Percentiles rank a stretch among this genome's conserved stretches.
These are phyloP conservation scores for Citrus maxima DNA, from an alignment of 345 rosid genomes.

Conservation along the genomic window DNA sequence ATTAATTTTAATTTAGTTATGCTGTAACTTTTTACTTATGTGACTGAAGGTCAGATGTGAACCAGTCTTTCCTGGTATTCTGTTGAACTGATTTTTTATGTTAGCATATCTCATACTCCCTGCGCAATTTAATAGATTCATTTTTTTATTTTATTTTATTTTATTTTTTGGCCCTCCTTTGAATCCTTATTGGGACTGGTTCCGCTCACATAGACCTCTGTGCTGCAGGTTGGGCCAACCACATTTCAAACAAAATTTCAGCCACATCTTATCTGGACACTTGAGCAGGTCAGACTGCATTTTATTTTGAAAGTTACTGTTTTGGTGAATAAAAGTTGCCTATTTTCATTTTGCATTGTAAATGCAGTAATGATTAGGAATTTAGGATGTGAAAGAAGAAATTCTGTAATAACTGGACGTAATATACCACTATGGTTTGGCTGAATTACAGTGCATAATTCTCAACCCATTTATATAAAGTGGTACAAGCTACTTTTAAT, in stretches of 20 bases:
- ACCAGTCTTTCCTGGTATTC: neutral
- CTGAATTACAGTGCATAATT: neutral
- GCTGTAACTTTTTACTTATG: neutral
- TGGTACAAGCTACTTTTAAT: neutral
- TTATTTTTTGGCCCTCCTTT: neutral
- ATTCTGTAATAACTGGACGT: neutral
- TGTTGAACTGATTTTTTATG: neutral
- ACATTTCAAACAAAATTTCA: conserved; percentile 81
- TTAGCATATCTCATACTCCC: neutral
- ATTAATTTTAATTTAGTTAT: neutral
- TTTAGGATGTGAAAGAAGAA: neutral
- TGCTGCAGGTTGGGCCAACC: conserved; percentile 69
- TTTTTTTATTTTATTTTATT: neutral
- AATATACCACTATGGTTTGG: neutral
- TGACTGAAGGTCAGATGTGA: neutral
- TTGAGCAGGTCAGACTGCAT: conserved; percentile 71
- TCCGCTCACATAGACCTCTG: conserved; percentile 5
- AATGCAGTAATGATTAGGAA: neutral
- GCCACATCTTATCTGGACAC: conserved; percentile 84
- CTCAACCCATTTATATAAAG: neutral
- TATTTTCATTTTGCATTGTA: neutral
- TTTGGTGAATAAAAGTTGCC: neutral
- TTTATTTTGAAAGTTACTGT: neutral
- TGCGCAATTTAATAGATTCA: neutral
- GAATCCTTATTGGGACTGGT: neutral